Evolutionary conservation across 306 rosid genomes (phyloP), one percentile per base, ranked within the genome.

Genomic region (Cajanus cajan): DNA sequence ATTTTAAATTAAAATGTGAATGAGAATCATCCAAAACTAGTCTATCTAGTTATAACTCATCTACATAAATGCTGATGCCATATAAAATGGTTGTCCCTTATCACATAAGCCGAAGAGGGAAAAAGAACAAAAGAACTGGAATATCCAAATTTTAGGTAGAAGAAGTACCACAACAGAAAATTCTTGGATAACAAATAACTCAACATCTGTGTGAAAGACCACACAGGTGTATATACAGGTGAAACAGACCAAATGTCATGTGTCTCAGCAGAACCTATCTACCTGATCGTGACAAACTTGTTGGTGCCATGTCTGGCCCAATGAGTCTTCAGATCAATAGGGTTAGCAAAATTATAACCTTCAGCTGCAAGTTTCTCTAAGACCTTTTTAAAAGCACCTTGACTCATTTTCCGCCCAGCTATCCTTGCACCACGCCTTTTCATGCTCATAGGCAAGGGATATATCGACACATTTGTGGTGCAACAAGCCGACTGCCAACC

Each of bases 401-500:
- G 92, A 78, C 97, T 94, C 98, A 94, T 94, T 86, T 94, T 94
- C 57, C 98, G 80, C 22, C 98, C 98, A 50, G 98, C 98, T 73
- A 94, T 94, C 85, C 98, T 89, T 6, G 97, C 97, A 47, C 98
- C 98, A 1, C 98, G 95, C 50, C 97, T 83, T 79, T 94, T 94
- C 18, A 92, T 86, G 81, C 97, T 94, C 97, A 92, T 90, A 9
- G 98, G 98, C 89, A 94, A 78, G 71, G 98, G 98, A 87, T 92
- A 90, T 75, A 85, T 83, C 0, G 98, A 94, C 76, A 94, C 89
- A 79, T 83, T 88, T 50, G 97, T 94, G 28, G 98, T 94, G 62
- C 98, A 94, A 85, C 98, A 94, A 37, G 98, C 97, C 15, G 98
- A 94, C 71, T 94, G 98, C 98, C 98, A 94, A 6, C 98, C 97